A percentile compares a stretch with the other conserved stretches of the same genome.
These are phyloP conservation scores for Bondarzewia mesenterica DNA, from an alignment of 1,284 basidiomycete genomes.

Conservation along the genomic window DNA sequence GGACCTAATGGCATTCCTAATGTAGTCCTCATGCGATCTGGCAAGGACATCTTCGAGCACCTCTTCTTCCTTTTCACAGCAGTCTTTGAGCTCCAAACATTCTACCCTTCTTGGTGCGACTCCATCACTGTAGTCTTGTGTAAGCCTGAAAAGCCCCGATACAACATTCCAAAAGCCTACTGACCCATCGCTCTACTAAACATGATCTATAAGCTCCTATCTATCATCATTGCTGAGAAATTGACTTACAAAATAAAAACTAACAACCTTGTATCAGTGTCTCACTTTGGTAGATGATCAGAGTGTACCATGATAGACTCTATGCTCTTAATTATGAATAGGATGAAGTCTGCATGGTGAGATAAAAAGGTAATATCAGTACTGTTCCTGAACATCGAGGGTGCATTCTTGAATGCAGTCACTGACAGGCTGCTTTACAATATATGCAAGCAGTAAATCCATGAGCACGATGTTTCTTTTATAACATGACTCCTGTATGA, in stretches of 20 bases:
- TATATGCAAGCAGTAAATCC: slow-evolving; percentile 18
- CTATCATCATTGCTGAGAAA: slow-evolving; percentile 18
- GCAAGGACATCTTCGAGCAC: slow-evolving; percentile 17
- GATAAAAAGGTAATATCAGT: slow-evolving; percentile 20
- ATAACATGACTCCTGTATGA: slow-evolving; percentile 16
- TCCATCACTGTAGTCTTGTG: slow-evolving; percentile 27
- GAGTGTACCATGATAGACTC: slow-evolving; percentile 29
- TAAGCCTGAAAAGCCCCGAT: slow-evolving; percentile 32
- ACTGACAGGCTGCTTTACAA: slow-evolving; percentile 23
- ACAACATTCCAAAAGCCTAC: slow-evolving; percentile 27
- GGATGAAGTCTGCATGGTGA: slow-evolving; percentile 14
- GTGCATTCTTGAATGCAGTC: slow-evolving; percentile 28
- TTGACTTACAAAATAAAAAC: slow-evolving; percentile 16
- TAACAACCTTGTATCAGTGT: slow-evolving; percentile 12
- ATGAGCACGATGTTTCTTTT: slow-evolving; percentile 17
- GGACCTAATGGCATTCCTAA: slow-evolving; percentile 29
- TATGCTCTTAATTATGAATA: slow-evolving; percentile 22
- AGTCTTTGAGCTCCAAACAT: slow-evolving; percentile 18
- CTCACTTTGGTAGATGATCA: slow-evolving; percentile 27
- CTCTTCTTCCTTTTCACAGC: slow-evolving; percentile 23
- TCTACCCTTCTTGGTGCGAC: slow-evolving; percentile 24
- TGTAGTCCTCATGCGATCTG: slow-evolving; percentile 21
- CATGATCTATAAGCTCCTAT: slow-evolving; percentile 26
- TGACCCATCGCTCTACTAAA: slow-evolving; percentile 32
- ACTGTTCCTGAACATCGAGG: slow-evolving; percentile 32